Conservation (phyloP, 1,139 yeast genomes). For the Hyphopichia burtonii region DNA sequence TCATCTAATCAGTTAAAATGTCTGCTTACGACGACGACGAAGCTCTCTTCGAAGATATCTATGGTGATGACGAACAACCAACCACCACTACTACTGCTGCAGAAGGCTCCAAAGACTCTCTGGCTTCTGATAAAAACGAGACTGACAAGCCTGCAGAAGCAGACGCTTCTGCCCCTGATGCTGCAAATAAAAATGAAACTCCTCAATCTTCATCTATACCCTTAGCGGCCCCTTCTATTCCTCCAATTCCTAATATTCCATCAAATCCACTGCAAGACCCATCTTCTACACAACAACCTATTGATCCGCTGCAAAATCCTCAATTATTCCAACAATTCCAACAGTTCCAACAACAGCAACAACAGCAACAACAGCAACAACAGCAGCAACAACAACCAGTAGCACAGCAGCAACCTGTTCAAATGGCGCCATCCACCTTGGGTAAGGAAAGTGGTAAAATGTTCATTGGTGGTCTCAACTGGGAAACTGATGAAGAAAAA, state of each 20-base stretch:
- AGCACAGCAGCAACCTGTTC: conserved; percentile 14
- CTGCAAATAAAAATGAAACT: not conserved
- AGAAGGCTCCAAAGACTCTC: conserved; percentile 3
- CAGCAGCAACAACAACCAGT: conserved; percentile 5
- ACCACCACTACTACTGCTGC: not conserved
- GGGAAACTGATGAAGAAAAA: conserved; percentile 95
- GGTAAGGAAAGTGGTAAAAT: conserved; percentile 72
- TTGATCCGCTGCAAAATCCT: conserved; percentile 2
- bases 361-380: conserved; percentile 7
- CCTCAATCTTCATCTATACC: conserved; percentile 6
- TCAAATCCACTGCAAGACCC: not conserved
- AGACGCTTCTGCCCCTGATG: conserved; percentile 5
- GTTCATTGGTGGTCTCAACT: conserved; percentile 97
- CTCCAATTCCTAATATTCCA: conserved; percentile 6
- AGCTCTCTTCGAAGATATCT: conserved; percentile 77
- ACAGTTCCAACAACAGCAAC: conserved; percentile 7
- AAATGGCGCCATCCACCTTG: conserved; percentile 33
- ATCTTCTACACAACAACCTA: conserved; percentile 1
- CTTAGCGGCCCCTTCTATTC: conserved; percentile 8
- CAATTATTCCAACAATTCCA: conserved; percentile 7
- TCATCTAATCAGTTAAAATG: conserved; percentile 27
- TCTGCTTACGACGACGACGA: conserved; percentile 80
- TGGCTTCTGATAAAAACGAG: not conserved
- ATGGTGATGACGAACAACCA: conserved; percentile 15
- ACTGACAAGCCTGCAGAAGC: not conserved